phyloP scores from a whole-genome alignment of 2,329 filamentous ascomycete genomes.

The Grosmannia penicillata region DNA sequence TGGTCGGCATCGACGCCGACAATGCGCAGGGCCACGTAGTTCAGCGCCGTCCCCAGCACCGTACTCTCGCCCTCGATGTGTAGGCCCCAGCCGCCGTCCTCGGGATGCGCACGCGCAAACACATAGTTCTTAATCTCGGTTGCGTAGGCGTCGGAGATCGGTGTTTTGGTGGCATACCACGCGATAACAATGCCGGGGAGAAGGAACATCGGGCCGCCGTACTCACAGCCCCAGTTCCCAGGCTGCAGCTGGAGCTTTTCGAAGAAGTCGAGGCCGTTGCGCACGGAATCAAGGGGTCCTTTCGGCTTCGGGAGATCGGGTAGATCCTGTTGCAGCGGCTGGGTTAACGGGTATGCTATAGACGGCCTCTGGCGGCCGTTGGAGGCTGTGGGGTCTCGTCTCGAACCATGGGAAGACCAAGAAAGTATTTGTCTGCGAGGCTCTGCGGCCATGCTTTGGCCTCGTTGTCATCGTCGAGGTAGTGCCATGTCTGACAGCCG shows the following conservation, averaged over 20 bases:
- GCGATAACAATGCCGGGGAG: constrained; percentile 72
- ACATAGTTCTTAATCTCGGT: constrained; percentile 90
- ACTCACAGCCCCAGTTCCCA: constrained; percentile 94
- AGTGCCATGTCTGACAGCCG: constrained; percentile 89
- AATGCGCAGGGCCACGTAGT: constrained; percentile 69
- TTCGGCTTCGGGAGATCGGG: constrained; percentile 56
- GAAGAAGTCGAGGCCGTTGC: constrained; percentile 79
- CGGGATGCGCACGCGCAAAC: constrained; percentile 66
- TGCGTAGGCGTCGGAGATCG: constrained; percentile 63
- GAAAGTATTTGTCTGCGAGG: constrained; percentile 74
- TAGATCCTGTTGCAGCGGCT: constrained; percentile 42
- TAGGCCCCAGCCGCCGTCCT: constrained; percentile 93
- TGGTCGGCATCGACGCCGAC: constrained; percentile 76
- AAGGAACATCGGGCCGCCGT: constrained; percentile 94
- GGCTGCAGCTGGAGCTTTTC: constrained; percentile 75
- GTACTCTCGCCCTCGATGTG: constrained; percentile 91
- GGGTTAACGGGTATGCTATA: not conserved
- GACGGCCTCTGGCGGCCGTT: not conserved
- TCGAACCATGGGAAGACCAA: constrained; percentile 64
- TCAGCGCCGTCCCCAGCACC: constrained; percentile 79
- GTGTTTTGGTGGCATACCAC: constrained; percentile 81
- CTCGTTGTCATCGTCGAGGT: constrained; percentile 61
- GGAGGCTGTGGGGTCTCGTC: not conserved
- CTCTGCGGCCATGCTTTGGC: constrained; percentile 70
- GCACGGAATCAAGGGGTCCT: constrained; percentile 60